phyloP scores from a whole-genome alignment of 2,329 filamentous ascomycete species.

The Cryoendolithus antarcticus region DNA sequence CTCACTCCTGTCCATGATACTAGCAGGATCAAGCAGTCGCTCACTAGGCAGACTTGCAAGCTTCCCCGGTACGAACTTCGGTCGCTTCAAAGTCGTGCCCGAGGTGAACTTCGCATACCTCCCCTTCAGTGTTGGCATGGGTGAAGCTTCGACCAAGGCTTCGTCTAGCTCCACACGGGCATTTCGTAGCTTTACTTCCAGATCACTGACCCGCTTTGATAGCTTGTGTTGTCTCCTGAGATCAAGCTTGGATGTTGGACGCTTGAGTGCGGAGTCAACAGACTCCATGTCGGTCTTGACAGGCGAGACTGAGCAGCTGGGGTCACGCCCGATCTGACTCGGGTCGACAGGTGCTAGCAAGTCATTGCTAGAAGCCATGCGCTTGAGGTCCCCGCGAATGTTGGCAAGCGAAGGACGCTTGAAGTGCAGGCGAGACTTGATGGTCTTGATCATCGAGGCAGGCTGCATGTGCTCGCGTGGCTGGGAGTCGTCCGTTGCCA shows the following conservation, averaged over 20 bases:
- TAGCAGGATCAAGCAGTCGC: slow-evolving; percentile 21
- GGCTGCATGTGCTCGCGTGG: slow-evolving; percentile 14
- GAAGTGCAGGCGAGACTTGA: slow-evolving; percentile 16
- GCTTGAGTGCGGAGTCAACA: slow-evolving; percentile 24
- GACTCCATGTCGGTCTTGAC: slow-evolving; percentile 16
- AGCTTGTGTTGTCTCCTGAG: slow-evolving; percentile 45
- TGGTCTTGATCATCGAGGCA: slow-evolving; percentile 6
- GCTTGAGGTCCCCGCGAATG: slow-evolving; percentile 21
- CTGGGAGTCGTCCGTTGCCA: slow-evolving; percentile 7
- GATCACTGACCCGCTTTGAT: slow-evolving; percentile 46
- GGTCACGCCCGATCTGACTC: slow-evolving; percentile 20
- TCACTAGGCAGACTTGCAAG: slow-evolving; percentile 29
- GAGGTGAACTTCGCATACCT: slow-evolving; percentile 26
- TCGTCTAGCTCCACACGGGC: slow-evolving; percentile 43
- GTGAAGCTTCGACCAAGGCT: slow-evolving; percentile 31
- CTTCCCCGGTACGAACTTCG: slow-evolving; percentile 22
- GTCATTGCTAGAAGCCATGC: slow-evolving; percentile 21
- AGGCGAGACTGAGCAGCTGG: slow-evolving; percentile 20
- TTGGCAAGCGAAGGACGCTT: slow-evolving; percentile 23
- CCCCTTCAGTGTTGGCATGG: slow-evolving; percentile 25
- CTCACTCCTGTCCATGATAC: slow-evolving; percentile 13
- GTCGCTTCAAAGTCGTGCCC: slow-evolving; percentile 16
- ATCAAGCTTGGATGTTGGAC: slow-evolving; percentile 43
- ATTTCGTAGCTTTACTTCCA: slow-evolving; percentile 45
- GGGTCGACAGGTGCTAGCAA: slow-evolving; percentile 9